A percentile compares a stretch with the other conserved stretches of the same genome.
These are phyloP conservation scores for Fusarium haematococcum DNA, from an alignment of 2,329 filamentous ascomycete species.

Conservation along the genomic window DNA sequence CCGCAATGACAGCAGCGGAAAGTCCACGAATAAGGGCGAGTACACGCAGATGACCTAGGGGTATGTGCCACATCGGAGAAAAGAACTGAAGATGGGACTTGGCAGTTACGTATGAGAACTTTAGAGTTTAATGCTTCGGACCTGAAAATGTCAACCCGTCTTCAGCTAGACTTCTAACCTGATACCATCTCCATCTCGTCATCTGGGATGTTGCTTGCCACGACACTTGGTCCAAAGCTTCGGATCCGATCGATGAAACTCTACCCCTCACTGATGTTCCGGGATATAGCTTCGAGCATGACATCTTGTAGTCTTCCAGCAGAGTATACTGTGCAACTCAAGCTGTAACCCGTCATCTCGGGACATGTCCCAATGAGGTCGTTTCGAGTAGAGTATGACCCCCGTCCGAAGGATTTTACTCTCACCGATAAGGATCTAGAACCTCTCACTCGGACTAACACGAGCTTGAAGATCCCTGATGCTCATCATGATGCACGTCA, in stretches of 20 bases:
- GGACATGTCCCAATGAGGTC: background rate
- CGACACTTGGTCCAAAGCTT: background rate
- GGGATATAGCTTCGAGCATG: background rate
- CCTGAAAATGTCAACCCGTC: background rate
- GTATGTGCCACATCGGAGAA: background rate
- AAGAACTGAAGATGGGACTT: background rate
- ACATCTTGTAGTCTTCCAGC: background rate
- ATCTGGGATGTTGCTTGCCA: background rate
- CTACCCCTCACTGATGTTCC: background rate
- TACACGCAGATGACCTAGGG: background rate
- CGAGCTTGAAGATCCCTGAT: constrained; percentile 13
- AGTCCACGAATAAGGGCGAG: background rate
- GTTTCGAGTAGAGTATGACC: background rate
- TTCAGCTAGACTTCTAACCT: background rate
- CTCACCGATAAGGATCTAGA: background rate
- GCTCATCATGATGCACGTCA: constrained; percentile 15
- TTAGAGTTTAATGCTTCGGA: background rate
- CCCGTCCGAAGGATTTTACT: background rate
- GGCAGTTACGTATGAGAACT: background rate
- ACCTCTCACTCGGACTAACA: background rate
- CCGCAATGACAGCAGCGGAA: background rate
- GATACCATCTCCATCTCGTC: background rate
- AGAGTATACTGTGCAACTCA: background rate
- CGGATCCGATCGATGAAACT: background rate
- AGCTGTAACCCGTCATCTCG: constrained; percentile 10